Evolutionary conservation across 257 asterid species (phyloP).

Genomic region (Solanum etuberosum): DNA sequence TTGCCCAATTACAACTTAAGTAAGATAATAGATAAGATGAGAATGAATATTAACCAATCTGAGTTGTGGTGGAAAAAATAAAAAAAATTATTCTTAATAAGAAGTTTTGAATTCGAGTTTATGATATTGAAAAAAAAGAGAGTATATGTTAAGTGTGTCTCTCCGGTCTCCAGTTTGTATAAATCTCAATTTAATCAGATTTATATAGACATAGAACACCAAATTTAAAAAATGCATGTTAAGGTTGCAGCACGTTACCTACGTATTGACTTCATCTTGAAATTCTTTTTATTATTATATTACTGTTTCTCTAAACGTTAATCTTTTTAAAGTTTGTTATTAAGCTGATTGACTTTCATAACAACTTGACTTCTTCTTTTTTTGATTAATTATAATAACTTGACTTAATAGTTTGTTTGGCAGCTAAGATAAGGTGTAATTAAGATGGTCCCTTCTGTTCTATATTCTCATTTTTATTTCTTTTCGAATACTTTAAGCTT

Average conservation of each 20-base stretch:
- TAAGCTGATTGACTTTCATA: not conserved
- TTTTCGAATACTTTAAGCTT: not conserved
- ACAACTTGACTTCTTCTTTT: not conserved
- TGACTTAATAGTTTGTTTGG: not conserved
- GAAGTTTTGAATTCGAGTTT: too few relatives aligned
- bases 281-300: not conserved
- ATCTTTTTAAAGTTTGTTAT: not conserved
- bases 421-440: not conserved
- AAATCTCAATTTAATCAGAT: accelerated
- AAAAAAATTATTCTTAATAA: too few relatives aligned
- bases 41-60: not conserved
- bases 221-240: not conserved
- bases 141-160: too few relatives aligned
- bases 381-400: not conserved
- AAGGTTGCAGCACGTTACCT: not conserved
- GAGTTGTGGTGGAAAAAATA: too few relatives aligned
- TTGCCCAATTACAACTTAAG: not conserved
- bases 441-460: not conserved
- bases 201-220: too few relatives aligned
- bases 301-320: not conserved
- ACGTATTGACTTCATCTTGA: not conserved
- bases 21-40: not conserved
- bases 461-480: not conserved
- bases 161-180: not conserved
- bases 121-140: too few relatives aligned